phyloP scores from a whole-genome alignment of 257 asterid genomes.

The Voacanga thouarsii region DNA sequence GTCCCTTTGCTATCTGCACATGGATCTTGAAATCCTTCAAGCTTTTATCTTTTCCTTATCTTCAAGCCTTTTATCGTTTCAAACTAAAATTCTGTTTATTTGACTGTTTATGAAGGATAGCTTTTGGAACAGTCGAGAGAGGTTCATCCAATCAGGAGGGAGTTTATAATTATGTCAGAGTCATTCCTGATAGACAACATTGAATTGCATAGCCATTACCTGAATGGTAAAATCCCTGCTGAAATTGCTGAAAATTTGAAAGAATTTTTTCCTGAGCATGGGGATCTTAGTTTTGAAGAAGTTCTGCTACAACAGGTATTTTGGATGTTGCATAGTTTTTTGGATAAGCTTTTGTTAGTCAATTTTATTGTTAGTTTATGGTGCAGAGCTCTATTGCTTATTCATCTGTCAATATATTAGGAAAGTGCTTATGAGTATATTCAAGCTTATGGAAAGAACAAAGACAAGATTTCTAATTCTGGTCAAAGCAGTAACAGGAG shows the following conservation, averaged over 20 bases:
- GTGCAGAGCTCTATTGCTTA: neutral
- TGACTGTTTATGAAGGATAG: constrained; percentile 1
- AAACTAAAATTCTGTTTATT: neutral
- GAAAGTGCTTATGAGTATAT: constrained; percentile 65
- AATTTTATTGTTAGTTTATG: neutral
- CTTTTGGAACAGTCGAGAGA: neutral
- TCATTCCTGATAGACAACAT: constrained; percentile 34
- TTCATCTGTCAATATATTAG: constrained; percentile 35
- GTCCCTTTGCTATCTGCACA: neutral
- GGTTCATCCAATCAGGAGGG: constrained; percentile 12
- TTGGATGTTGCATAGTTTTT: constrained; percentile 2
- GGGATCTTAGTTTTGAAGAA: constrained; percentile 72
- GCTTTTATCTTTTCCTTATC: neutral
- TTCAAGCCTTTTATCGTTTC: neutral
- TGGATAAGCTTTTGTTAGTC: neutral
- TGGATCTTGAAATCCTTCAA: neutral
- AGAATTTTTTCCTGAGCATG: constrained; percentile 72
- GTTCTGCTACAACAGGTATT: constrained; percentile 56
- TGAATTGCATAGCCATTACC: constrained; percentile 39
- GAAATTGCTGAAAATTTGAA: constrained; percentile 67
- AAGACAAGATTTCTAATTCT: constrained; percentile 23
- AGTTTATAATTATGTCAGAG: constrained; percentile 35
- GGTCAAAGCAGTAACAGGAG: constrained; percentile 46
- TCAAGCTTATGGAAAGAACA: constrained; percentile 49
- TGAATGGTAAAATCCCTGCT: constrained; percentile 54